phyloP scores from a whole-genome alignment of 2,329 filamentous ascomycete species.

The Penicillium palitans region DNA sequence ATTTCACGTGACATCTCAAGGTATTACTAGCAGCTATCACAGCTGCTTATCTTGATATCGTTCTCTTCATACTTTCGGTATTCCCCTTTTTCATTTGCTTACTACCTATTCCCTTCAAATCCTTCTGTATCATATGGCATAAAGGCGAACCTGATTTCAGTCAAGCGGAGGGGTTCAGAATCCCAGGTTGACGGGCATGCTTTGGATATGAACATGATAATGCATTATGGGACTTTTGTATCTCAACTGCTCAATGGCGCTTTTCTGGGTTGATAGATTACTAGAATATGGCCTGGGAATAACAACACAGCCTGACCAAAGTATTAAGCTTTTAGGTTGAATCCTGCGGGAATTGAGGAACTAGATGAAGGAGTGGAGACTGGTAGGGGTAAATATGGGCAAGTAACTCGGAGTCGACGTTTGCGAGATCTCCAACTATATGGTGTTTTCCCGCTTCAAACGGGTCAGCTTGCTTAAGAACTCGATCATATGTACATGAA shows the following conservation, averaged over 20 bases:
- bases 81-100: not conserved
- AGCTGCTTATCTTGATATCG: not conserved
- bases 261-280: not conserved
- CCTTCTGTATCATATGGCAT: conserved; percentile 21
- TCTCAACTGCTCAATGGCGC: not conserved
- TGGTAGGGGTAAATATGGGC: not conserved
- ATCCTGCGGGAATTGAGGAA: not conserved
- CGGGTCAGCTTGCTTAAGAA: no score
- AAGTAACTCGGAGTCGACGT: not conserved
- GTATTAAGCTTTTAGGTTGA: not conserved
- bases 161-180: not conserved
- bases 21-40: not conserved
- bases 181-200: not conserved
- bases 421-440: not conserved
- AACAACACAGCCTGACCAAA: not conserved
- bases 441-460: not conserved
- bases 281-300: not conserved
- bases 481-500: no score
- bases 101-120: no score
- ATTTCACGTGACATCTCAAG: not conserved
- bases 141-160: conserved; percentile 10
- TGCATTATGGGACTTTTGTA: not conserved
- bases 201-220: not conserved
- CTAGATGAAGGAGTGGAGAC: not conserved
- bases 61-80: conserved; percentile 13